Base-by-base conservation (phyloP, 495 filamentous ascomycete genomes). In the Podospora comata region DNA sequence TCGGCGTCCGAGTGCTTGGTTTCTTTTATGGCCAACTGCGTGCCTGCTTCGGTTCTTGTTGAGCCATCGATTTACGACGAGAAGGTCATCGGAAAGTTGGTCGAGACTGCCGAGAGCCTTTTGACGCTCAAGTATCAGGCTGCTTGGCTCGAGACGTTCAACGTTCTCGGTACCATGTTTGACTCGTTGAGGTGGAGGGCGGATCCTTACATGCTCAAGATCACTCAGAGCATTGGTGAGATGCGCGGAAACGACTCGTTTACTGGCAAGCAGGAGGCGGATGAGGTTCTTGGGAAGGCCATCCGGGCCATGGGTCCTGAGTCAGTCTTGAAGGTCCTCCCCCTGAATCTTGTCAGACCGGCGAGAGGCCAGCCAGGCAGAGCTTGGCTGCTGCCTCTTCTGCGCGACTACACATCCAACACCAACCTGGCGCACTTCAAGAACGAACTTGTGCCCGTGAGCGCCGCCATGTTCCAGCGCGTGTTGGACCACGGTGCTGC, bases 121-220 rank as follows among this genome's bases (percentile, higher is more conserved):
- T 83, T 99, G 18, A 93, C 87, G 63, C 87, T 97, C 15, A 94
- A 93, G 73, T 98, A 92, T 75, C 95, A 98, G 76, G 86, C 88
- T 19, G 95, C 96, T 1, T 99, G 95, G 96, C 88, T 90, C 80
- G 94, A 98, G 75, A 91, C 96, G 9, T 97, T 98, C 80, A 92
- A 90, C 71, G 90, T 98, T 11, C 84, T 96, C 62, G 88, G 87
- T n/a, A 90, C 91, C 32, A 89, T 94, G 76, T 95, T 98, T 69
- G 90, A 95, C 65, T 85, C 88, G n/a, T 85, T 96, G 66, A 86
- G 88, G 71, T 97, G 93, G 93, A 88, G 89, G 55, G 89, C 93
- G 5, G 82, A 86, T 64, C 92, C 93, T 6, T 88, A 93, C 71
- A 82, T 97, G 56, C 80, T 85, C 23, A 87, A 88, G 30, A 85